Evolutionary conservation across 1,284 basidiomycete species (phyloP).

Genomic region (Irpex lacteus): DNA sequence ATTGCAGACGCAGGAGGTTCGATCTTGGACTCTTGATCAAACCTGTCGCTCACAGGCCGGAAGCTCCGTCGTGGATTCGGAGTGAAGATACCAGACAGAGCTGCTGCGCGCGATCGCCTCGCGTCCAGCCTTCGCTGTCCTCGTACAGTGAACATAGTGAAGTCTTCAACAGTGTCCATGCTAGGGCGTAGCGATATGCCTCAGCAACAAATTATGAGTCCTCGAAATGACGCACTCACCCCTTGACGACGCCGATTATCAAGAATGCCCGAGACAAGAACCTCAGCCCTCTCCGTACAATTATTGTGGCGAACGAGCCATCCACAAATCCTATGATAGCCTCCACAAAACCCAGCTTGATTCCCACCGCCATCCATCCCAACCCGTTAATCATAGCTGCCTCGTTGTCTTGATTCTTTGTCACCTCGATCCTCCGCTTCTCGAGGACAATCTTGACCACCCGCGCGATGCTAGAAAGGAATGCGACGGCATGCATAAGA

Average conservation of each 20-base stretch:
- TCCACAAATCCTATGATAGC: conserved; percentile 60
- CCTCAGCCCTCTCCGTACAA: conserved; percentile 58
- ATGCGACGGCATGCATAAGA: conserved; percentile 53
- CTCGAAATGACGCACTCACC: conserved; percentile 39
- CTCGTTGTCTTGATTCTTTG: conserved; percentile 37
- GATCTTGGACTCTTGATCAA: not conserved
- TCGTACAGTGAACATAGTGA: conserved; percentile 20
- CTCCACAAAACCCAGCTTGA: conserved; percentile 63
- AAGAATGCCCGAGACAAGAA: conserved; percentile 51
- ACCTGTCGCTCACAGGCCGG: not conserved
- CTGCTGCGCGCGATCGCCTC: not conserved
- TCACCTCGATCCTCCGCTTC: conserved; percentile 48
- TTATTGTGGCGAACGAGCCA: conserved; percentile 45
- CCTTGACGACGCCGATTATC: conserved; percentile 60
- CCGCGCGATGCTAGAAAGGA: conserved; percentile 56
- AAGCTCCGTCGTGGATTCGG: not conserved
- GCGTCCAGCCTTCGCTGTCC: not conserved
- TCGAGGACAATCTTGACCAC: conserved; percentile 47
- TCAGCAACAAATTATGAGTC: not conserved
- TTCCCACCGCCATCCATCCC: conserved; percentile 57
- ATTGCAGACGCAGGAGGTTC: not conserved
- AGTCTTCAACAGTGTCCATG: conserved; percentile 32
- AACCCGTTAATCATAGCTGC: conserved; percentile 55
- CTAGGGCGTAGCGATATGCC: conserved; percentile 15
- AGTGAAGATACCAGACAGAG: not conserved